These are phyloP conservation scores for Colletotrichum sp. DNA, from an alignment of 2,329 filamentous ascomycete species.

Conservation along the genomic window DNA sequence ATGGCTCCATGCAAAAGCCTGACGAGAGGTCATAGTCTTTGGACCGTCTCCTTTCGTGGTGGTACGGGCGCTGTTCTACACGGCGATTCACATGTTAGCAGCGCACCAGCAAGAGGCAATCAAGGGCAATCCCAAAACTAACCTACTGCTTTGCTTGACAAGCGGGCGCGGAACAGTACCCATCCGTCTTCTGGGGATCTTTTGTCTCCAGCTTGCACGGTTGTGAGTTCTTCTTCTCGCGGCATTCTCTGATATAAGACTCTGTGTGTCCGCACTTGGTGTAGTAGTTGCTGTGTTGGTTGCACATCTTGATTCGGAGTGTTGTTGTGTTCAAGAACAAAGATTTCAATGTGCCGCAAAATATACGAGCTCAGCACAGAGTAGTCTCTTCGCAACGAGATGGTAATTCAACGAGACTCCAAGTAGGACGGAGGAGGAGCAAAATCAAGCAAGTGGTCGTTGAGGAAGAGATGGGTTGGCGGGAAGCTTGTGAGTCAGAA, in stretches of 20 bases:
- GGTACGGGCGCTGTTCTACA: neutral
- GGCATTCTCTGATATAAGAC: neutral
- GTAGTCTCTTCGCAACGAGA: neutral
- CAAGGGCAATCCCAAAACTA: neutral
- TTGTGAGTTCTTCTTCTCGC: neutral
- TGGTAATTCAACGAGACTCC: neutral
- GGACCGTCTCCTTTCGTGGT: neutral
- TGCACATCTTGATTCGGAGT: neutral
- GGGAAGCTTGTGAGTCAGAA: neutral
- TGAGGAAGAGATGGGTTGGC: neutral
- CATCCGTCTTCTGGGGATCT: neutral
- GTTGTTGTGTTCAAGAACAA: neutral
- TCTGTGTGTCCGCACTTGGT: neutral
- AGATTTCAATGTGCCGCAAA: neutral
- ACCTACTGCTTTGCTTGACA: constrained; percentile 18
- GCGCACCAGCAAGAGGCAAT: neutral
- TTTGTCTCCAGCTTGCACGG: neutral
- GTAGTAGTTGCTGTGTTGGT: neutral
- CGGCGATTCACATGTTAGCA: neutral
- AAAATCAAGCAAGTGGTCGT: neutral
- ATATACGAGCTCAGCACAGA: neutral
- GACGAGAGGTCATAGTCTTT: neutral
- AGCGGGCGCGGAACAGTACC: constrained; percentile 8
- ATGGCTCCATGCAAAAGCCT: neutral
- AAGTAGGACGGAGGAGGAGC: neutral